Evolutionary conservation across 2,329 filamentous ascomycete species (phyloP), one percentile per base, ranked within the genome.

Genomic region (Dothistroma pini): DNA sequence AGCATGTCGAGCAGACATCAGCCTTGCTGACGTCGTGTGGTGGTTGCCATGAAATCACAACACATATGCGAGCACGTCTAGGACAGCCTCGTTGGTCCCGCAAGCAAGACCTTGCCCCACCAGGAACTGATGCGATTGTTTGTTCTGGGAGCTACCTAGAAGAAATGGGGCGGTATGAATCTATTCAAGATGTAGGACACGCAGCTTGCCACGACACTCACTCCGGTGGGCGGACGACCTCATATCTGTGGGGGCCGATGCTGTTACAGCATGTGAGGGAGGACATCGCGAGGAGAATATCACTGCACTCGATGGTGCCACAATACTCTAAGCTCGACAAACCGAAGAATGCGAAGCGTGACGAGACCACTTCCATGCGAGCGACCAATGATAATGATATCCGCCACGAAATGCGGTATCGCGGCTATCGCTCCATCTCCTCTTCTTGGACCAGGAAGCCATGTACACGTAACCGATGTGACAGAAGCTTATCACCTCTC

Each of bases 11-110:
- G 9, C 41, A 16, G 41, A 44, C 41, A 44, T 44, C 41, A 44
- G 41, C 41, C 41, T 44, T 44, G 4, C 8, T 51, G 48, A 51
- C 48, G 48, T 51, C 48, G 25, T 31, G 48, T 51, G 48, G 48
- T 51, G 48, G 48, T 51, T 51, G 48, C 48, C 48, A 51, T 29
- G 48, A 25, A 51, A 29, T 51, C 21, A 29, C 48, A 51, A 31
- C 21, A 29, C 48, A 29, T 29, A 14, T 25, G 48, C 48, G 16
- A 51, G 41, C 41, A 44, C 8, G 41, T 19, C 41, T 44, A 19
- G 41, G 41, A n/a, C 41, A 44, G 41, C 41, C 41, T 19, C 1
- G 41, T 19, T 19, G n/a, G n/a, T 19, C 16, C 9, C 2, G 41
- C 41, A 44, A 44, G 41, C 41, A 8, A 19, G 5, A 5, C 41